phyloP scores from a whole-genome alignment of 352 stramenopile species.

The Globisporangium paddicum region DNA sequence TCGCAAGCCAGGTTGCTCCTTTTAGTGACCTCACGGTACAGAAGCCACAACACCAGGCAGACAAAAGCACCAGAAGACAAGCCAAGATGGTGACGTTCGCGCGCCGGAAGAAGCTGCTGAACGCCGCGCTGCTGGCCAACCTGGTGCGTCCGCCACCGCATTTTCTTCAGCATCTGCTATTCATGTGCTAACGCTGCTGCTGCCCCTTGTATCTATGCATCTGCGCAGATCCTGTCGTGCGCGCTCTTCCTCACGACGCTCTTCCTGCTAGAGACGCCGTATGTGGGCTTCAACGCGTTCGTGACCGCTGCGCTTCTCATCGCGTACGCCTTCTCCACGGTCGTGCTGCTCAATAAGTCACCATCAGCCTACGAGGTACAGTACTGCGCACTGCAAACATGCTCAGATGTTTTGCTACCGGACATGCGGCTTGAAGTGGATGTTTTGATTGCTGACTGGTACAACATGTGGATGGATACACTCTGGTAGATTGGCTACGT shows the following conservation, averaged over 20 bases:
- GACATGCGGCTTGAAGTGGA: background rate
- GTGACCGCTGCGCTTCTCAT: constrained; percentile 54
- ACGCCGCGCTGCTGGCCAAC: constrained; percentile 57
- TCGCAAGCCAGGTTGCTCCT: too few species aligned
- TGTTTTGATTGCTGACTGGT: background rate
- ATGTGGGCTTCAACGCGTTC: constrained; percentile 62
- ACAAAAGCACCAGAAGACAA: background rate
- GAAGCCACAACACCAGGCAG: background rate
- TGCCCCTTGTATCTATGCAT: background rate
- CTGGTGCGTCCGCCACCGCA: constrained; percentile 37
- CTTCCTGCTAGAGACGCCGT: constrained; percentile 67
- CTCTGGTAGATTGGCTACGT: constrained; percentile 62
- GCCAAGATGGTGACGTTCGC: constrained; percentile 11
- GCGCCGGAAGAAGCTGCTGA: constrained; percentile 49
- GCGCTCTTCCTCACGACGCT: constrained; percentile 61
- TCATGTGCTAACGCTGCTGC: background rate
- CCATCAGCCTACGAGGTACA: constrained; percentile 73
- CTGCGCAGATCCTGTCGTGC: constrained; percentile 49
- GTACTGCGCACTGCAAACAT: too few species aligned
- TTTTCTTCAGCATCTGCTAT: too few species aligned
- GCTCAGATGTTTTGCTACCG: too few species aligned
- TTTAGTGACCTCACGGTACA: too few species aligned
- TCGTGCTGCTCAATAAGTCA: constrained; percentile 78
- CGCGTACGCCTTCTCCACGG: constrained; percentile 67
- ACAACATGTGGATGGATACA: background rate